Conservation (phyloP, 345 rosid genomes). For the Pistacia atlantica region DNA sequence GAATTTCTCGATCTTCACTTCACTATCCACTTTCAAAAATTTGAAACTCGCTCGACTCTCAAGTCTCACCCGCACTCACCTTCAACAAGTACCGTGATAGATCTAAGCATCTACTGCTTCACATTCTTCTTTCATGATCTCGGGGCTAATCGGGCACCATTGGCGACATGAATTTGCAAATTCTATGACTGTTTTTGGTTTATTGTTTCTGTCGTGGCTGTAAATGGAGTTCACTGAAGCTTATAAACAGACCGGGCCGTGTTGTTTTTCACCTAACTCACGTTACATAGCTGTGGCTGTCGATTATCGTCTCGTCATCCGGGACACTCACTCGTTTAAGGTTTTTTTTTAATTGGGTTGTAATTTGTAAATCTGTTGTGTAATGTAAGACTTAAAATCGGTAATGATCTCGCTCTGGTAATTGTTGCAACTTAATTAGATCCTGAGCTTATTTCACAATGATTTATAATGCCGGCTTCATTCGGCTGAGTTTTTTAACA, state of each 20-base stretch:
- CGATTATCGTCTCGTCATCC: slow-evolving; percentile 88
- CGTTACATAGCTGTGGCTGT: slow-evolving; percentile 87
- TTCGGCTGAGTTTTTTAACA: not conserved
- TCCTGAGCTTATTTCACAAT: not conserved
- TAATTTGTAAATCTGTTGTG: not conserved
- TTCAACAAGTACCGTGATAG: not conserved
- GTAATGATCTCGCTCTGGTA: not conserved
- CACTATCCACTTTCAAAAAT: not conserved
- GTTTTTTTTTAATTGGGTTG: slow-evolving; percentile 14
- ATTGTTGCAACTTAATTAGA: not conserved
- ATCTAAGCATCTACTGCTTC: not conserved
- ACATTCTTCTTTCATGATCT: not conserved
- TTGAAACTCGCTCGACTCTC: not conserved
- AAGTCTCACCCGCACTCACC: not conserved
- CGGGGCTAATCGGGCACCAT: not conserved
- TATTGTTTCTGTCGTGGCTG: not conserved
- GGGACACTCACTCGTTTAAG: slow-evolving; percentile 84
- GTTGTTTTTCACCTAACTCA: slow-evolving; percentile 88
- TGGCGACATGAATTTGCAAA: not conserved
- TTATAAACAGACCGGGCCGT: slow-evolving; percentile 85
- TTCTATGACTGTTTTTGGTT: not conserved
- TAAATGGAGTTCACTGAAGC: slow-evolving; percentile 93
- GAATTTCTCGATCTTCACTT: slow-evolving; percentile 13
- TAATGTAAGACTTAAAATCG: not conserved
- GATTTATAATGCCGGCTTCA: not conserved